Percentiles rank a stretch among this genome's conserved stretches.
phyloP scores from a whole-genome alignment of 768 basidiomycete species.

The Rhodotorula diobovata region DNA sequence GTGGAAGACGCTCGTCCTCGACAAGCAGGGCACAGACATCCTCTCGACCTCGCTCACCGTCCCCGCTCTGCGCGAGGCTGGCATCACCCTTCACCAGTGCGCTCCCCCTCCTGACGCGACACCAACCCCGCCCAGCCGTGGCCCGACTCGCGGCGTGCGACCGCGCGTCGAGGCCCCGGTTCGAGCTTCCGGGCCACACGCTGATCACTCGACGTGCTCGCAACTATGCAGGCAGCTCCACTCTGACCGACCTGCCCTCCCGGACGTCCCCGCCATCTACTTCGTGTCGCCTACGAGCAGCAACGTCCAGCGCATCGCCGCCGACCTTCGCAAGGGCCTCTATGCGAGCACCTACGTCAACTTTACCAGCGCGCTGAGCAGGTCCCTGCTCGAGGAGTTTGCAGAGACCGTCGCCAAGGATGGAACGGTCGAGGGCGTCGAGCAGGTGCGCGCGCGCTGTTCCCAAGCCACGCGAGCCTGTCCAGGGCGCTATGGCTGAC shows the following conservation, averaged over 20 bases:
- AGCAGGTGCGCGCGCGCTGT: conserved; percentile 56
- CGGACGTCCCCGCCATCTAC: conserved; percentile 95
- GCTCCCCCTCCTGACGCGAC: background rate
- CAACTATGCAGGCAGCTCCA: conserved; percentile 94
- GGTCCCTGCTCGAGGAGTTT: conserved; percentile 85
- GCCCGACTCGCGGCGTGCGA: too few species aligned
- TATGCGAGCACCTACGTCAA: conserved; percentile 93
- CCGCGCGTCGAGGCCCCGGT: too few species aligned
- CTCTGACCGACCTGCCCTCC: conserved; percentile 74
- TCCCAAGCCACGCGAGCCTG: background rate
- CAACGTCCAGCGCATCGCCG: conserved; percentile 77
- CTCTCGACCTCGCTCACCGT: conserved; percentile 91
- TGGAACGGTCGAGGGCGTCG: conserved; percentile 72
- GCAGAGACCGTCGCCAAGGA: conserved; percentile 80
- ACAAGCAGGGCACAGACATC: conserved; percentile 92
- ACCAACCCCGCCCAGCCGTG: background rate
- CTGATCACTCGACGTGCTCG: too few species aligned
- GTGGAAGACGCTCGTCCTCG: conserved; percentile 94
- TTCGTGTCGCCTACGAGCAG: conserved; percentile 83
- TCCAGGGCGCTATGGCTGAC: too few species aligned
- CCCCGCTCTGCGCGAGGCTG: conserved; percentile 91
- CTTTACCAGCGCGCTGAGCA: conserved; percentile 86
- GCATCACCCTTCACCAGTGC: conserved; percentile 96
- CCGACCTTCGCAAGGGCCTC: conserved; percentile 76
- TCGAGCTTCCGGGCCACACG: too few species aligned